phyloP scores from a whole-genome alignment of 1,284 basidiomycete species.

The Porogramme epimiltina region DNA sequence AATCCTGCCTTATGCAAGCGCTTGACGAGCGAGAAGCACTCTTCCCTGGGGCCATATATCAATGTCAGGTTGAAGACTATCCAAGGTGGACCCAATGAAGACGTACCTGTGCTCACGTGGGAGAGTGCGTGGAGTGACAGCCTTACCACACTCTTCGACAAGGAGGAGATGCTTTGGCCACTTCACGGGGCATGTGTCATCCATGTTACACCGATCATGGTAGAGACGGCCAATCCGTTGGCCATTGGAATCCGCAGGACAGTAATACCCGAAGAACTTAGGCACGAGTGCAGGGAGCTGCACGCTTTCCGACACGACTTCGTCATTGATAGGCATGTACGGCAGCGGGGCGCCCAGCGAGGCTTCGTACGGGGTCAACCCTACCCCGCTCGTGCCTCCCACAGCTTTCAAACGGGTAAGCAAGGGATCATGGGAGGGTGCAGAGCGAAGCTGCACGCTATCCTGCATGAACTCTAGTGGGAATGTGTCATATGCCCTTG shows the following conservation, averaged over 20 bases:
- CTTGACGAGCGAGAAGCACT: too few species aligned
- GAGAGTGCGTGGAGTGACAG: constrained; percentile 25
- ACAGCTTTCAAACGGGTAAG: too few species aligned
- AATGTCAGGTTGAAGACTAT: too few species aligned
- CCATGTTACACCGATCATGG: not conserved
- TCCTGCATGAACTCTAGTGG: constrained; percentile 47
- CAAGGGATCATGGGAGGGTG: not conserved
- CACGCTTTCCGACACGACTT: constrained; percentile 1
- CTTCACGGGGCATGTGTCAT: not conserved
- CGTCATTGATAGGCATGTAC: not conserved
- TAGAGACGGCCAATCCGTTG: not conserved
- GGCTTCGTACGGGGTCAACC: not conserved
- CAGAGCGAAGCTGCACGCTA: not conserved
- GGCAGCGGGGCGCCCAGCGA: not conserved
- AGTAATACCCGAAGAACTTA: constrained; percentile 56
- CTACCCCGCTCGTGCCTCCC: too few species aligned
- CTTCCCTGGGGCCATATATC: too few species aligned
- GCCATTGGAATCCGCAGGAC: constrained; percentile 25
- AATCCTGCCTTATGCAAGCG: constrained; percentile 46
- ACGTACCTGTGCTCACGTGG: too few species aligned
- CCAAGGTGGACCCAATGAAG: too few species aligned
- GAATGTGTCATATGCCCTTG: constrained; percentile 44
- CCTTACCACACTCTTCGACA: constrained; percentile 48
- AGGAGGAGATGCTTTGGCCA: constrained; percentile 45
- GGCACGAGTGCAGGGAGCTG: constrained; percentile 41